These are phyloP conservation scores for Leishmania turanica DNA, from an alignment of 208 protist genomes.

Conservation along the genomic window DNA sequence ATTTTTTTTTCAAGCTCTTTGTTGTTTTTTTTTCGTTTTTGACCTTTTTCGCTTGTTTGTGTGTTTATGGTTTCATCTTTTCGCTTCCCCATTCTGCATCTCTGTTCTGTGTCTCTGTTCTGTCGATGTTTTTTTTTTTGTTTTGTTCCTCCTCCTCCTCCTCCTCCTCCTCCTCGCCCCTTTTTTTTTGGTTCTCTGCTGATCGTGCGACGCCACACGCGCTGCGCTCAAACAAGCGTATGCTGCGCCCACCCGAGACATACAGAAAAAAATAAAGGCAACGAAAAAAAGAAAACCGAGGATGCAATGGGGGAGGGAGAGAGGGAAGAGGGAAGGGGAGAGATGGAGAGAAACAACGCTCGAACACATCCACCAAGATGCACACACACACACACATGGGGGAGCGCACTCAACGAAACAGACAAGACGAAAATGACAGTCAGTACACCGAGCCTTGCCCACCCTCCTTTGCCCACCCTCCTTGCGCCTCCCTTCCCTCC, in stretches of 20 bases:
- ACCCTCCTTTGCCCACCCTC: background rate
- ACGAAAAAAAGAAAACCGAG: too few relatives aligned
- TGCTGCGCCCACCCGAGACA: background rate
- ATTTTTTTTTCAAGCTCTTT: background rate
- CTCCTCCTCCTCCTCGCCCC: too few relatives aligned
- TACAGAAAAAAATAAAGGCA: background rate
- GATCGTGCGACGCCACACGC: background rate
- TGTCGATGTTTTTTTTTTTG: background rate
- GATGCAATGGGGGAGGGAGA: background rate
- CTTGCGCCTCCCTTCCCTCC: background rate
- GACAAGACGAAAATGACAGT: constrained; percentile 6
- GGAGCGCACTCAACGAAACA: background rate
- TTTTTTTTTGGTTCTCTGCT: background rate
- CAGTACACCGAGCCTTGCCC: constrained; percentile 1
- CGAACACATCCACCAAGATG: background rate
- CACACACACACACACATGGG: background rate
- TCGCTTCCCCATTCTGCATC: background rate
- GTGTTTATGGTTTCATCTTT: constrained; percentile 1
- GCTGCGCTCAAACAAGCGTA: background rate
- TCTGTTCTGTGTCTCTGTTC: background rate
- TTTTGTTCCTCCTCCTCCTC: too few relatives aligned
- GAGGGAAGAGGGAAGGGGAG: background rate
- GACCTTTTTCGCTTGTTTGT: background rate
- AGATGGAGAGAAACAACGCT: background rate
- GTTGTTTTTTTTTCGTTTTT: background rate